A percentile compares a stretch with the other conserved stretches of the same genome.
Evolutionary conservation across 176 grass and related monocot genomes (phyloP).

Genomic region (Oryza brachyantha): DNA sequence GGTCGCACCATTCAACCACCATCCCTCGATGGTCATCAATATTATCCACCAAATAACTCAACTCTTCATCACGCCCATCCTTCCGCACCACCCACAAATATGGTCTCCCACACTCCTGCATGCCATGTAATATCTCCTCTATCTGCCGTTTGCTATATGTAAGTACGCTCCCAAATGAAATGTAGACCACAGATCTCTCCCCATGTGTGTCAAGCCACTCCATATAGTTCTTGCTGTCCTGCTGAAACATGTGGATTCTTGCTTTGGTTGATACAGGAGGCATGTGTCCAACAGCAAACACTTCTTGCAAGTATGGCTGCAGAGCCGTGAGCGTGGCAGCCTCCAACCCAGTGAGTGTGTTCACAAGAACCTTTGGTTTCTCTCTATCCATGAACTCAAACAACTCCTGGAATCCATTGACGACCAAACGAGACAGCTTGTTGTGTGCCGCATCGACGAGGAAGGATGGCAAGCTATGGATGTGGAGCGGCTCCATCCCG

Average conservation of each 20-base stretch:
- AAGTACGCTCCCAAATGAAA: conserved; percentile 61
- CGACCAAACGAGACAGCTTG: too few relatives aligned
- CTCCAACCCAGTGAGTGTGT: conserved; percentile 52
- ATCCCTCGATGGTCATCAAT: conserved; percentile 11
- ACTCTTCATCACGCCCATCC: too few relatives aligned
- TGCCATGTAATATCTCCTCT: conserved; percentile 35
- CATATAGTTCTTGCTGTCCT: conserved; percentile 24
- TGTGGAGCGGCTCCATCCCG: conserved; percentile 15
- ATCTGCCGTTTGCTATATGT: conserved; percentile 28
- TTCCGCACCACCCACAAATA: conserved; percentile 47
- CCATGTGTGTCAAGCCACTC: conserved; percentile 36
- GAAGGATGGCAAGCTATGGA: conserved; percentile 41
- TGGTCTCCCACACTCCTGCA: conserved; percentile 24
- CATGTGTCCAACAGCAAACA: conserved; percentile 26
- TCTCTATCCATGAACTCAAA: too few relatives aligned
- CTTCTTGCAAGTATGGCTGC: not conserved
- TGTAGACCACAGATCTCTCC: conserved; percentile 45
- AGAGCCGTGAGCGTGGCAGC: not conserved
- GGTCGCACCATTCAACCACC: conserved; percentile 56
- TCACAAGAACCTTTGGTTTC: conserved; percentile 42
- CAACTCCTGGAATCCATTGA: too few relatives aligned
- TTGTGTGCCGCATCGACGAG: conserved; percentile 10
- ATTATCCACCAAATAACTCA: too few relatives aligned
- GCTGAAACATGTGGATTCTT: not conserved
- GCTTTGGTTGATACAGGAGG: not conserved